phyloP scores from a whole-genome alignment of 768 basidiomycete genomes.

The Neoboletus subvelutipes region DNA sequence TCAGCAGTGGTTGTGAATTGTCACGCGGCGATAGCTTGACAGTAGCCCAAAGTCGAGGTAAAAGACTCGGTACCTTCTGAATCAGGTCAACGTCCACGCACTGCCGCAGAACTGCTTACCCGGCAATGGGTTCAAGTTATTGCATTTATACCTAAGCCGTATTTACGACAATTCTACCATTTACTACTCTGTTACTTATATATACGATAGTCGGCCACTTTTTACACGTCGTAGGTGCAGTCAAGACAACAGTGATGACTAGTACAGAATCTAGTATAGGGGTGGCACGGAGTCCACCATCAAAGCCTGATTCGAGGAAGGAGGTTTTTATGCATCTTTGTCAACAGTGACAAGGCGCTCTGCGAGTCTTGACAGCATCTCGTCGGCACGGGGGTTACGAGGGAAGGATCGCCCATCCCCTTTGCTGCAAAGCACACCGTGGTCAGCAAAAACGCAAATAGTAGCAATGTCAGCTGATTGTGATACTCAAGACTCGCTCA shows the following conservation, averaged over 20 bases:
- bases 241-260: conserved; percentile 8
- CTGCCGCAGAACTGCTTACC: too few relatives aligned
- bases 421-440: conserved; percentile 34
- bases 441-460: not conserved
- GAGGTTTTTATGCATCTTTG: conserved; percentile 38
- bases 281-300: not conserved
- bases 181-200: too few relatives aligned
- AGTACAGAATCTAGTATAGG: conserved; percentile 6
- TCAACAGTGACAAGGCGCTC: conserved; percentile 58
- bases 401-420: conserved; percentile 72
- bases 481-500: conserved; percentile 35
- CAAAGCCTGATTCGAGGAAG: not conserved
- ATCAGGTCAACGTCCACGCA: too few relatives aligned
- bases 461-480: not conserved
- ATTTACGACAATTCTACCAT: too few relatives aligned
- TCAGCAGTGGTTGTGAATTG: too few relatives aligned
- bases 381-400: conserved; percentile 65
- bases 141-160: too few relatives aligned
- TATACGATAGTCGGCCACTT: not conserved
- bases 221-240: not conserved
- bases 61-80: too few relatives aligned
- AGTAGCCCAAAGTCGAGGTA: too few relatives aligned
- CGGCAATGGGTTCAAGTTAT: too few relatives aligned
- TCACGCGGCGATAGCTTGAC: too few relatives aligned
- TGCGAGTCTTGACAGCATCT: conserved; percentile 65